A percentile compares a stretch with the other conserved stretches of the same genome.
Conservation (phyloP, 371 early-diverging fungal genomes). For the Chytridium lagenaria region DNA sequence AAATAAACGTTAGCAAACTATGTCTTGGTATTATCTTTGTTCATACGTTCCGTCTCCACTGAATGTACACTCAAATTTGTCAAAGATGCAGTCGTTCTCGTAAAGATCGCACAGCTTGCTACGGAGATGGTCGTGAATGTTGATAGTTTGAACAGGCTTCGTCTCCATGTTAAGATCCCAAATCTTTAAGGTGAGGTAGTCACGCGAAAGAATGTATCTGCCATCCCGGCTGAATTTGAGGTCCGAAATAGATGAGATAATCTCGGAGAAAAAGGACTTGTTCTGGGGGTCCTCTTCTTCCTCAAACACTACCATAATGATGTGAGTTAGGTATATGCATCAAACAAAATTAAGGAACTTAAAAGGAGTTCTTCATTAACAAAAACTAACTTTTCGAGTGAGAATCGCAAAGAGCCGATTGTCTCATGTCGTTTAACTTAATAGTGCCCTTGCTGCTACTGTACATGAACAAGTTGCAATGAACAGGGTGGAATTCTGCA, state of each 20-base stretch:
- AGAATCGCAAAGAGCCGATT: constrained; percentile 92
- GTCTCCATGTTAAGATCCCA: constrained; percentile 98
- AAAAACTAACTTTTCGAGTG: constrained; percentile 79
- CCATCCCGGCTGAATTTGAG: constrained; percentile 95
- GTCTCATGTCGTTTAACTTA: constrained; percentile 96
- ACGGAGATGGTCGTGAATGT: constrained; percentile 92
- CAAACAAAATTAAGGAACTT: constrained; percentile 16
- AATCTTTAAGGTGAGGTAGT: constrained; percentile 94
- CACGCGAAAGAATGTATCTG: constrained; percentile 93
- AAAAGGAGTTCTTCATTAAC: not conserved
- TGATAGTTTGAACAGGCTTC: constrained; percentile 91
- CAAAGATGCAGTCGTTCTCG: constrained; percentile 99
- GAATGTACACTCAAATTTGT: constrained; percentile 97
- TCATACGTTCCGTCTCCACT: constrained; percentile 85
- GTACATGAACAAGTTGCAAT: constrained; percentile 98
- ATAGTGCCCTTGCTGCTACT: constrained; percentile 98
- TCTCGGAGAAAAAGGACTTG: constrained; percentile 97
- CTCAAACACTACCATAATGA: constrained; percentile 94
- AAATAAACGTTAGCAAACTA: not conserved
- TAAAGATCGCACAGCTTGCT: constrained; percentile 96
- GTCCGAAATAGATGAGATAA: constrained; percentile 96
- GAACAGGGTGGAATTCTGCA: constrained; percentile 95
- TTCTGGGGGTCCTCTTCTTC: constrained; percentile 91
- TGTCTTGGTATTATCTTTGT: not conserved
- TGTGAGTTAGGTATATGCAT: too few species aligned